Conservation (phyloP, 2,329 filamentous ascomycete genomes). For the Neophaeococcomyces aloes region DNA sequence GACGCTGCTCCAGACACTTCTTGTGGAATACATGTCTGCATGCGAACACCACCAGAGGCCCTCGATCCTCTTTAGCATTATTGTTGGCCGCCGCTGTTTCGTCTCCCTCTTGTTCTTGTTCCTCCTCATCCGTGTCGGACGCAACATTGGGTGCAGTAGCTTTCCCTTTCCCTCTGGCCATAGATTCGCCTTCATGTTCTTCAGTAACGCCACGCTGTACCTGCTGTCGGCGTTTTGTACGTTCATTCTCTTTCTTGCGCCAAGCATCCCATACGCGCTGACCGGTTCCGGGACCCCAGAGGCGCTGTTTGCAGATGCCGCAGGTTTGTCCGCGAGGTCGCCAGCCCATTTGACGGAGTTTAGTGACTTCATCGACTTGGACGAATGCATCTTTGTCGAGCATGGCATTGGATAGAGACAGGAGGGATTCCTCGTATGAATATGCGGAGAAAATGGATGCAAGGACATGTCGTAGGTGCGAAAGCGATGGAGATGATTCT, state of each 20-base stretch:
- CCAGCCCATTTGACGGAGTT: slow-evolving; percentile 76
- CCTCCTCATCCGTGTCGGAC: slow-evolving; percentile 1
- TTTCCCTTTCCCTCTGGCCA: slow-evolving; percentile 28
- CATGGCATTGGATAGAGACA: slow-evolving; percentile 73
- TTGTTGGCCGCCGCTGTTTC: slow-evolving; percentile 7
- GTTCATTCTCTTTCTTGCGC: slow-evolving; percentile 39
- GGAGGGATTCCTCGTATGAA: slow-evolving; percentile 83
- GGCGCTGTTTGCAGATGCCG: slow-evolving; percentile 68
- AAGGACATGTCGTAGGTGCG: slow-evolving; percentile 75
- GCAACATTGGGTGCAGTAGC: slow-evolving; percentile 7
- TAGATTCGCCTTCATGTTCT: slow-evolving; percentile 34
- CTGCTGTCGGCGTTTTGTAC: neutral
- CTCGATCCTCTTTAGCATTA: slow-evolving; percentile 7
- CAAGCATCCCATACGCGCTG: slow-evolving; percentile 69
- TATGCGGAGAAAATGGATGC: slow-evolving; percentile 90
- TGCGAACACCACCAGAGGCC: slow-evolving; percentile 36
- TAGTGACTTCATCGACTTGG: slow-evolving; percentile 63
- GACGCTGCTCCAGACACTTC: slow-evolving; percentile 30
- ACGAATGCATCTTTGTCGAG: slow-evolving; percentile 82
- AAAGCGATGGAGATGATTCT: slow-evolving; percentile 69
- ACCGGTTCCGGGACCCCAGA: slow-evolving; percentile 83
- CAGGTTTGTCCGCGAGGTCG: slow-evolving; percentile 76
- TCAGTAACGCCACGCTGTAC: neutral
- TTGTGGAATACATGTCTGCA: slow-evolving; percentile 41
- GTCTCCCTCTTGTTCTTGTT: slow-evolving; percentile 4